Percentiles rank a stretch among this genome's conserved stretches.
Conservation (phyloP, 306 rosid species). For the Casuarina glauca region DNA sequence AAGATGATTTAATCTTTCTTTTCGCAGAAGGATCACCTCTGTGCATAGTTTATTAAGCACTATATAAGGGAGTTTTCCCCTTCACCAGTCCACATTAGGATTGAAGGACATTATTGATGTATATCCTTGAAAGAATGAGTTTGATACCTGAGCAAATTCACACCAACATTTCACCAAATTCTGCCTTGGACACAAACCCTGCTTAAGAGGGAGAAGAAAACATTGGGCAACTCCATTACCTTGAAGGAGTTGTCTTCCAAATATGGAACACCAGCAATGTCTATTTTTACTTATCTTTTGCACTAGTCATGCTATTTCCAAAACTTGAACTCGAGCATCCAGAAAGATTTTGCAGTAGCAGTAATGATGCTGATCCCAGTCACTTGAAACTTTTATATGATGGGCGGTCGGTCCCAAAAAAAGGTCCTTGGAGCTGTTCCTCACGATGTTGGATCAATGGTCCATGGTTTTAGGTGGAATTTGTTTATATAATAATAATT, state of each 20-base stretch:
- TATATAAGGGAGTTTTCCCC: conserved; percentile 59
- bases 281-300: conserved; percentile 86
- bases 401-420: conserved; percentile 71
- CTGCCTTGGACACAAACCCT: conserved; percentile 73
- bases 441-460: conserved; percentile 87
- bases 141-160: conserved; percentile 57
- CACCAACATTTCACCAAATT: conserved; percentile 48
- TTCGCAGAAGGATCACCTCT: conserved; percentile 75
- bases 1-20: conserved; percentile 9
- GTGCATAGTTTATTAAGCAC: conserved; percentile 46
- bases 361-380: conserved; percentile 94
- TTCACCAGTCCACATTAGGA: conserved; percentile 52
- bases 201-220: conserved; percentile 92
- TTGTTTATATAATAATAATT: too few relatives aligned
- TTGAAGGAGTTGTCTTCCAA: conserved; percentile 86
- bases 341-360: conserved; percentile 97
- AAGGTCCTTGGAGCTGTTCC: conserved; percentile 98
- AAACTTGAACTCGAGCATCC: conserved; percentile 89
- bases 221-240: conserved; percentile 87
- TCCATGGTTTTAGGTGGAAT: conserved; percentile 98
- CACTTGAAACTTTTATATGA: conserved; percentile 57
- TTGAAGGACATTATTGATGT: conserved; percentile 30
- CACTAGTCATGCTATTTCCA: conserved; percentile 79
- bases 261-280: conserved; percentile 97
- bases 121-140: conserved; percentile 78